Percentiles rank a stretch among this genome's conserved stretches.
phyloP scores from a whole-genome alignment of 1,284 basidiomycete species.

The Marasmius sp. region DNA sequence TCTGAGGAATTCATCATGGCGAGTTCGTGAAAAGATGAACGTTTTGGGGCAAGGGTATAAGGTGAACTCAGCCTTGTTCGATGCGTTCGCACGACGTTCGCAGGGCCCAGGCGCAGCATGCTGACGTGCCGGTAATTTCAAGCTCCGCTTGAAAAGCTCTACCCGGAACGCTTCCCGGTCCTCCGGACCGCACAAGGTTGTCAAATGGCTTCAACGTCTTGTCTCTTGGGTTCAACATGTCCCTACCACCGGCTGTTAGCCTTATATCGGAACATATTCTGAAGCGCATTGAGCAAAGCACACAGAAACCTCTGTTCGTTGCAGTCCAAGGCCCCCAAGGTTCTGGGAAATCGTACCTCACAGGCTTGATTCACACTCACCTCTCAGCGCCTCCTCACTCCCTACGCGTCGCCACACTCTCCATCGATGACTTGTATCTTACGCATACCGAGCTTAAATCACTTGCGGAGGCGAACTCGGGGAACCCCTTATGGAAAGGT shows the following conservation, averaged over 20 bases:
- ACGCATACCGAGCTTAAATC: conserved; percentile 56
- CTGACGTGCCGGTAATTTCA: conserved; percentile 10
- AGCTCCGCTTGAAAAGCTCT: conserved; percentile 24
- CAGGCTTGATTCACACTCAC: conserved; percentile 49
- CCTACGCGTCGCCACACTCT: conserved; percentile 66
- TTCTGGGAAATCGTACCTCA: conserved; percentile 78
- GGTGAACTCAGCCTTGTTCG: no score
- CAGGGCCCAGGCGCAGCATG: not conserved
- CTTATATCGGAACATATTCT: conserved; percentile 48
- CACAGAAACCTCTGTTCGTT: conserved; percentile 58
- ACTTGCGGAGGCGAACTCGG: conserved; percentile 54
- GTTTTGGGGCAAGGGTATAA: no score
- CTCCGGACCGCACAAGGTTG: not conserved
- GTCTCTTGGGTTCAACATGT: conserved; percentile 17
- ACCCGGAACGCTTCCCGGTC: not conserved
- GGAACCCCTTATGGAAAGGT: conserved; percentile 70
- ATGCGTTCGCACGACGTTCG: not conserved
- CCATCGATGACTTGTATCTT: conserved; percentile 87
- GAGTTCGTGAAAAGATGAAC: not conserved
- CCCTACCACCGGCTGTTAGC: conserved; percentile 29
- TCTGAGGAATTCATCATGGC: conserved; percentile 51
- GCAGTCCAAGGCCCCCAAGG: conserved; percentile 89
- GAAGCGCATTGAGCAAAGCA: conserved; percentile 25
- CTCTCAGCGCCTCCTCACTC: conserved; percentile 50
- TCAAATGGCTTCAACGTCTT: not conserved